These are phyloP conservation scores for Kwoniella europaea DNA, from an alignment of 768 basidiomycete genomes.

Conservation along the genomic window DNA sequence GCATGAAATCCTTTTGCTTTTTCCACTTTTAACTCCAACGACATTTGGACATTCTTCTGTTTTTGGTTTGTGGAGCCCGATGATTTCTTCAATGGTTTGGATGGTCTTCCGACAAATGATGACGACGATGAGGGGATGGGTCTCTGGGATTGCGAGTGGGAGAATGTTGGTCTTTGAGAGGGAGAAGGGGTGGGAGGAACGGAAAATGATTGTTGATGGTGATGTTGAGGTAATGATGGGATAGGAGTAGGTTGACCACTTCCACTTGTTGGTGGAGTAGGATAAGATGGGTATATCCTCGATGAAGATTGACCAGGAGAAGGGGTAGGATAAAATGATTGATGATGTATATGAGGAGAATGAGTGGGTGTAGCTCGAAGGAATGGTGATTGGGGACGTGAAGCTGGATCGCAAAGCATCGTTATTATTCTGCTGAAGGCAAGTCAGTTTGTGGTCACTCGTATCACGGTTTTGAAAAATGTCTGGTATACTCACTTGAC, in stretches of 20 bases:
- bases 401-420: conserved; percentile 20
- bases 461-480: background rate
- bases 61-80: conserved; percentile 27
- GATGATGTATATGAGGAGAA: conserved; percentile 13
- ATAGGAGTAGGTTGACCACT: conserved; percentile 20
- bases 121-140: background rate
- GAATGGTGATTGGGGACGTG: conserved; percentile 20
- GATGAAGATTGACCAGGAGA: background rate
- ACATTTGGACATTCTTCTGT: conserved; percentile 38
- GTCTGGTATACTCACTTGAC: background rate
- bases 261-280: conserved; percentile 6
- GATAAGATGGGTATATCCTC: conserved; percentile 2
- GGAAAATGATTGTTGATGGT: background rate
- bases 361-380: background rate
- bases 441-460: background rate
- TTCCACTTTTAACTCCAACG: conserved; percentile 46
- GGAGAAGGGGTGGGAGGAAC: conserved; percentile 3
- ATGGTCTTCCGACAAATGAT: background rate
- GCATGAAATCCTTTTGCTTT: conserved; percentile 47
- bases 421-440: background rate
- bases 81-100: conserved; percentile 20
- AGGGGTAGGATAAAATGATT: background rate
- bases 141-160: conserved; percentile 7
- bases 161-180: background rate
- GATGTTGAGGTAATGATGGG: background rate